Conservation (phyloP, 805 yeast genomes). For the Suhomyces canberraensis region DNA sequence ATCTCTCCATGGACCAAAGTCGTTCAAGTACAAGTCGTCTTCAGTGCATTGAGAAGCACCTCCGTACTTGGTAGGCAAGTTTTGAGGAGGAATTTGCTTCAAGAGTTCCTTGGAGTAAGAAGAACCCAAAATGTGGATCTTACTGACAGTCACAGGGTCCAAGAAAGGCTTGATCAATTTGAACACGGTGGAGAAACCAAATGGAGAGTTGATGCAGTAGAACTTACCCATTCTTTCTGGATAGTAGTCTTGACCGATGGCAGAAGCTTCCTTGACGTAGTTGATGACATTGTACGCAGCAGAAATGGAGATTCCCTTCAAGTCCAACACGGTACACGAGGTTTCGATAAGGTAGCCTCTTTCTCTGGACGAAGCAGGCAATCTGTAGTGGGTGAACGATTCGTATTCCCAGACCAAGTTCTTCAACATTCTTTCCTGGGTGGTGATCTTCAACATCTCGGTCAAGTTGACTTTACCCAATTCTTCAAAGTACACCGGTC, state of each 20-base stretch:
- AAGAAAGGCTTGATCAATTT: slow-evolving; percentile 86
- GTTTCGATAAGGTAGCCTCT: slow-evolving; percentile 82
- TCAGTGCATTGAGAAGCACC: slow-evolving; percentile 69
- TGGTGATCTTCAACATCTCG: slow-evolving; percentile 90
- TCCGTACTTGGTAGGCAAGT: slow-evolving; percentile 88
- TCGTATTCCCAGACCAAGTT: slow-evolving; percentile 98
- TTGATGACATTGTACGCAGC: slow-evolving; percentile 81
- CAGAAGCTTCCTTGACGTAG: slow-evolving; percentile 89
- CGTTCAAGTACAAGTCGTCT: slow-evolving; percentile 83
- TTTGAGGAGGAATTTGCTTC: slow-evolving; percentile 90
- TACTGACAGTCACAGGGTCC: slow-evolving; percentile 96
- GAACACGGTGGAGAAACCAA: slow-evolving; percentile 94
- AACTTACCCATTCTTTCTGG: slow-evolving; percentile 99
- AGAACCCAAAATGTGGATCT: slow-evolving; percentile 83
- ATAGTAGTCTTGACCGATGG: slow-evolving; percentile 93
- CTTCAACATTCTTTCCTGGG: slow-evolving; percentile 93
- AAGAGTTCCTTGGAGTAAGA: slow-evolving; percentile 77
- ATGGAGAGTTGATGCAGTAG: slow-evolving; percentile 93
- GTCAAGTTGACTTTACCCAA: slow-evolving; percentile 85
- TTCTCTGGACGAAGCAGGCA: slow-evolving; percentile 92
- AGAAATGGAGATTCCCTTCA: slow-evolving; percentile 87
- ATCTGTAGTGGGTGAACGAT: slow-evolving; percentile 74
- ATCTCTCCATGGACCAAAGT: slow-evolving; percentile 98
- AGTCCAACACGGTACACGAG: slow-evolving; percentile 91
- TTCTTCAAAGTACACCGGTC: slow-evolving; percentile 94